Percentiles rank a stretch among this genome's conserved stretches.
phyloP scores from a whole-genome alignment of 2,329 filamentous ascomycete genomes.

The Fusarium ambrosium region DNA sequence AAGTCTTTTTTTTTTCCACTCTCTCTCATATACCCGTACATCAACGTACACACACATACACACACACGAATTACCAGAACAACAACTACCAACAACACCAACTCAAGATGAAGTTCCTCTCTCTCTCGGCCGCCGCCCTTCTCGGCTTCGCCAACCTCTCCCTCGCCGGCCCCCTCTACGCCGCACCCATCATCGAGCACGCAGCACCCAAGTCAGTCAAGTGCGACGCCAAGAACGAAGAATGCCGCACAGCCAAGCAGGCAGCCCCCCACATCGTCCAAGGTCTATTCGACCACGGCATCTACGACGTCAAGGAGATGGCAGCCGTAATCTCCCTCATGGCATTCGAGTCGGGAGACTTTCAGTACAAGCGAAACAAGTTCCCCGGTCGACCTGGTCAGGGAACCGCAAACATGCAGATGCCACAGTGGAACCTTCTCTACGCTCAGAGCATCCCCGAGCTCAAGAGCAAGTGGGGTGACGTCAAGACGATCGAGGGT shows the following conservation, averaged over 20 bases:
- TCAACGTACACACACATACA: not conserved
- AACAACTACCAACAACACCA: not conserved
- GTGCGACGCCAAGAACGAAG: slow-evolving; percentile 65
- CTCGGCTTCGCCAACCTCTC: slow-evolving; percentile 35
- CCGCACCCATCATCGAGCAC: slow-evolving; percentile 58
- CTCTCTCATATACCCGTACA: not conserved
- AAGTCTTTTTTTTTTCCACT: not conserved
- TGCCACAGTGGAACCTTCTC: slow-evolving; percentile 57
- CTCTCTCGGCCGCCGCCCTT: slow-evolving; percentile 27
- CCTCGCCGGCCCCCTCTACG: slow-evolving; percentile 36
- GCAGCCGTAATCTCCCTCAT: slow-evolving; percentile 79
- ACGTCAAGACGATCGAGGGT: slow-evolving; percentile 45
- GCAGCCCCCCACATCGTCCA: slow-evolving; percentile 70
- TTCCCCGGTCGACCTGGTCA: slow-evolving; percentile 71
- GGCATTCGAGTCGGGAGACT: slow-evolving; percentile 77
- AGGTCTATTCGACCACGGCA: slow-evolving; percentile 69
- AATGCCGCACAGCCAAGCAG: slow-evolving; percentile 76
- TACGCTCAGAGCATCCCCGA: slow-evolving; percentile 62
- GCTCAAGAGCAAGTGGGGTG: slow-evolving; percentile 52
- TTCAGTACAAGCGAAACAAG: slow-evolving; percentile 79
- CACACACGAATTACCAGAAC: not conserved
- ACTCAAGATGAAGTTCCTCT: slow-evolving; percentile 47
- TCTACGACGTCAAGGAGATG: slow-evolving; percentile 70
- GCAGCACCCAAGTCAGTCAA: slow-evolving; percentile 69
- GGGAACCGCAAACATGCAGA: slow-evolving; percentile 74